Base-by-base conservation (phyloP, 2,329 filamentous ascomycete species). In the Furcasterigmium sp. region DNA sequence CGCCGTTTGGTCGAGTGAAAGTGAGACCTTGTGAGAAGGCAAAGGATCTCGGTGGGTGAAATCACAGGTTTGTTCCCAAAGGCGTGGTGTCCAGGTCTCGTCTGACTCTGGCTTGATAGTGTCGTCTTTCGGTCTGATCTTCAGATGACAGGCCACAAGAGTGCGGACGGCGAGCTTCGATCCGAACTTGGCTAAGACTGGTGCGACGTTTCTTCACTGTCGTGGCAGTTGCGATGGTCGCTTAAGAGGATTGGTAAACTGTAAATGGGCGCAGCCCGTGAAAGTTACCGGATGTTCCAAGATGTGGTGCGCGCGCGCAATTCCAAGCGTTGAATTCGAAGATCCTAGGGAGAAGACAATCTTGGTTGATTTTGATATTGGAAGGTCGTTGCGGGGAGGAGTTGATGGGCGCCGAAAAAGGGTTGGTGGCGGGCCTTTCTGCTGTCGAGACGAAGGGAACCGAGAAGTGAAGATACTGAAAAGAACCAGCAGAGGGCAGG, bases 401-500 rank as follows among this genome's bases (percentile, higher is more conserved):
- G 8, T 8, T 18, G 5, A 5, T 6, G 21, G 11, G 35, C n/a
- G 18, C 25, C 21, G 36, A 38, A 20, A 38, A n/a, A 14, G 14
- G 8, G 18, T 17, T 18, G 20, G 10, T 38, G 21, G 36, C 21
- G n/a, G 36, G 5, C 25, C 36, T 19, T 26, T 15, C 21, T 14
- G 20, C 17, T 11, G 36, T n/a, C 14, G 19, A 9, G 25, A 23
- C 21, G 15, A 38, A 10, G 21, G 17, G n/a, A n/a, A n/a, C n/a
- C n/a, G 36, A 15, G 38, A 32, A 21, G 26, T 21, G 25, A 30
- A 40, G 26, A 17, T 19, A 28, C 21, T 10, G 11, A 32, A 32
- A 13, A 35, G 30, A 41, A 41, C 39, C 29, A 41, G 39, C 39
- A 41, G 39, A 36, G 21, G n/a, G 39, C 39, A 34, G 30, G 20